phyloP scores from a whole-genome alignment of 1,284 basidiomycete genomes.

The Apiotrichum sp. region DNA sequence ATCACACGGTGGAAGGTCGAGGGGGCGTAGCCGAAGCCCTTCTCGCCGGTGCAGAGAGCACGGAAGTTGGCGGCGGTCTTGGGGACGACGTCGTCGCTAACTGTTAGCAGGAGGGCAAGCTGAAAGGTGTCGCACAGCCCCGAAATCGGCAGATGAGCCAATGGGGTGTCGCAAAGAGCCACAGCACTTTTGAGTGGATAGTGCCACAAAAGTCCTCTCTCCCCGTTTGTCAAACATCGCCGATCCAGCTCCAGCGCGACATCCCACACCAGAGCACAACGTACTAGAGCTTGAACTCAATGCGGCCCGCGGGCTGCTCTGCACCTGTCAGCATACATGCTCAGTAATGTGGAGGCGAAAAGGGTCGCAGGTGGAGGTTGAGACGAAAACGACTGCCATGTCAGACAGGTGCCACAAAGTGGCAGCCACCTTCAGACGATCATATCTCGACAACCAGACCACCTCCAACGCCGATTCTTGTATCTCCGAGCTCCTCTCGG shows the following conservation, averaged over 20 bases:
- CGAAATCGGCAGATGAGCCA: background rate
- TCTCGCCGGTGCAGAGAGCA: slow-evolving; percentile 86
- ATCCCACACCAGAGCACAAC: no score
- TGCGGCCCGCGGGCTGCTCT: slow-evolving; percentile 54
- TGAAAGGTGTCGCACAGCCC: no score
- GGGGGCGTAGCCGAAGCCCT: slow-evolving; percentile 62
- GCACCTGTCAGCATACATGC: no score
- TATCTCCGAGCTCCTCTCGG: background rate
- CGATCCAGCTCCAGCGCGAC: background rate
- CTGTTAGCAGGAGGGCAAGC: background rate
- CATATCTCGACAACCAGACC: background rate
- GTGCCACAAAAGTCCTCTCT: no score
- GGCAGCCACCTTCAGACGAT: no score
- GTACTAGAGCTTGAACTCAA: slow-evolving; percentile 66
- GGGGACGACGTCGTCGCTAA: slow-evolving; percentile 37
- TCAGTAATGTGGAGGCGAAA: no score
- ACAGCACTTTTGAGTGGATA: no score
- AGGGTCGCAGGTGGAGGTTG: no score
- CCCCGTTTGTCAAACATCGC: background rate
- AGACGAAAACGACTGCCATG: no score
- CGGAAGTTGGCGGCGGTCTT: slow-evolving; percentile 86
- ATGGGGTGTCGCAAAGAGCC: no score
- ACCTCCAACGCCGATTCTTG: background rate
- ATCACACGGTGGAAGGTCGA: slow-evolving; percentile 89
- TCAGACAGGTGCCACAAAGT: no score